phyloP scores from a whole-genome alignment of 1,284 basidiomycete species.

The Pholiota adiposa region DNA sequence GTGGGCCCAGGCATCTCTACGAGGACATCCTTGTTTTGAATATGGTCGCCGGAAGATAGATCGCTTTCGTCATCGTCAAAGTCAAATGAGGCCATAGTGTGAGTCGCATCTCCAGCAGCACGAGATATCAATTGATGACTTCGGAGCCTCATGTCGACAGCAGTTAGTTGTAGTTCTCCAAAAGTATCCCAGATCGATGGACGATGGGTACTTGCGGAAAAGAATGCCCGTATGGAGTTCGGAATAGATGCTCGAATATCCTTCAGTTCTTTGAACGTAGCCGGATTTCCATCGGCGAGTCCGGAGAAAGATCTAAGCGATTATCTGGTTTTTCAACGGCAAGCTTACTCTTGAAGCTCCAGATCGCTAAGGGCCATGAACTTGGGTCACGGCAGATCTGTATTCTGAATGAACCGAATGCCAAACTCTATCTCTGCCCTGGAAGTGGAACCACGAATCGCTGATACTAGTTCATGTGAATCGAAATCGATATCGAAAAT shows the following conservation, averaged over 20 bases:
- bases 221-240: background rate
- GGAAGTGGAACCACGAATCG: background rate
- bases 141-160: background rate
- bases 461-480: conserved; percentile 2
- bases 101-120: background rate
- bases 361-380: background rate
- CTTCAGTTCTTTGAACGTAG: background rate
- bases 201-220: background rate
- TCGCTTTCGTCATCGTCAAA: background rate
- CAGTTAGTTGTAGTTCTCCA: background rate
- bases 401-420: background rate
- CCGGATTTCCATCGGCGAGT: background rate
- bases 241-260: background rate
- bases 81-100: background rate
- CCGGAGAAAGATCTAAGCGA: background rate
- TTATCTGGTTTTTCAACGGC: background rate
- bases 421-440: background rate
- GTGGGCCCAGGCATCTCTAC: background rate
- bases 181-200: background rate
- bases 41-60: background rate
- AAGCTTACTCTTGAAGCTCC: background rate
- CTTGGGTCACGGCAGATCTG: background rate
- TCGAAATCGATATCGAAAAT: conserved; percentile 10
- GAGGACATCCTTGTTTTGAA: background rate
- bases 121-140: background rate